Percentiles rank a stretch among this genome's conserved stretches.
These are phyloP conservation scores for Paecilomyces niveus DNA, from an alignment of 2,329 filamentous ascomycete genomes.

Conservation along the genomic window DNA sequence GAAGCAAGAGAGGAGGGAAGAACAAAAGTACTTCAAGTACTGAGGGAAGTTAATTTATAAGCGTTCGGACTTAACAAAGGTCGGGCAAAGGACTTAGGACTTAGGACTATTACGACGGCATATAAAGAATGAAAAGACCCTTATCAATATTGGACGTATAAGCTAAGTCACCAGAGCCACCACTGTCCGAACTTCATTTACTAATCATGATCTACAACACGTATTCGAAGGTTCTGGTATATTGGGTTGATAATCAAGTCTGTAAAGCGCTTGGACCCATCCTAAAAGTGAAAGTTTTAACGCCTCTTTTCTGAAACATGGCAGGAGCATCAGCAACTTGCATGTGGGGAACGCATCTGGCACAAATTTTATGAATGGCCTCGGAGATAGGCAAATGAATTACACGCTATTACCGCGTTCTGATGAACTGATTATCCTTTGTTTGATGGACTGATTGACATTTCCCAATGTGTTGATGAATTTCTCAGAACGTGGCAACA, in stretches of 20 bases:
- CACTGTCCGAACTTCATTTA: no score
- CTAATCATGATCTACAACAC: neutral
- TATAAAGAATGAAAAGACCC: neutral
- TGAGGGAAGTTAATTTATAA: neutral
- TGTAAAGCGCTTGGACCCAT: neutral
- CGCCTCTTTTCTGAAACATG: neutral
- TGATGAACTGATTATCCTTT: no score
- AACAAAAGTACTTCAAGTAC: neutral
- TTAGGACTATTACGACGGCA: neutral
- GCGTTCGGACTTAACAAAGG: neutral
- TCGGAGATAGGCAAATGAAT: no score
- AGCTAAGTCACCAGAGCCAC: no score
- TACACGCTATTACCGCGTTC: no score
- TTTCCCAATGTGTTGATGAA: no score
- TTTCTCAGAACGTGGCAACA: no score
- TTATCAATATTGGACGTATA: neutral
- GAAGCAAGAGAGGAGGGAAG: no score
- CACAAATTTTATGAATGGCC: no score
- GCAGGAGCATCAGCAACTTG: neutral
- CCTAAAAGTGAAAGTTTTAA: neutral
- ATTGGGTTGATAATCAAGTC: neutral
- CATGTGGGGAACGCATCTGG: neutral
- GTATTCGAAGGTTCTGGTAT: neutral
- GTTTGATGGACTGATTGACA: no score
- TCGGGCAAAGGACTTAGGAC: neutral